Percentiles rank a stretch among this genome's conserved stretches.
phyloP scores from a whole-genome alignment of 139 green algal genomes.

The Chlamydomonas applanata region DNA sequence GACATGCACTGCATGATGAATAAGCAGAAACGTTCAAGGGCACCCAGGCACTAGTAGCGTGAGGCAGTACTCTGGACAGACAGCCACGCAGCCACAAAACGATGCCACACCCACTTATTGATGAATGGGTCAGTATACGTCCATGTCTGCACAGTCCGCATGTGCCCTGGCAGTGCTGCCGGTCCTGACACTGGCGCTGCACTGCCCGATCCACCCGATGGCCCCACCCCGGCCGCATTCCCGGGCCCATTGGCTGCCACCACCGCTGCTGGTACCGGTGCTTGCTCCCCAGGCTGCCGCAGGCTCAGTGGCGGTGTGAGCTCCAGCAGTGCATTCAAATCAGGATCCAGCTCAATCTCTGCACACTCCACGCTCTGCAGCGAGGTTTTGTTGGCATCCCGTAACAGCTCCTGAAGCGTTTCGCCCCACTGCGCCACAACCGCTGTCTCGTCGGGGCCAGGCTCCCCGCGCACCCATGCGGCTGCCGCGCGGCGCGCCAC shows the following conservation, averaged over 20 bases:
- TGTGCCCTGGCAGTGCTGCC: background rate
- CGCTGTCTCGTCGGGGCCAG: background rate
- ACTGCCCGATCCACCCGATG: background rate
- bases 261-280: too few relatives aligned
- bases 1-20: too few relatives aligned
- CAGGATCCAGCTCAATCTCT: background rate
- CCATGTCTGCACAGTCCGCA: constrained; percentile 9
- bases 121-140: constrained; percentile 23
- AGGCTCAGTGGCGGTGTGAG: background rate
- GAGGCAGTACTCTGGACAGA: too few relatives aligned
- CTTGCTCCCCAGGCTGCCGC: too few relatives aligned
- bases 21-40: too few relatives aligned
- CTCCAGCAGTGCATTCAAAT: background rate
- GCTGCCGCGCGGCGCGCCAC: constrained; percentile 6
- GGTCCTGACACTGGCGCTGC: background rate
- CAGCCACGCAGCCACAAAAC: too few relatives aligned
- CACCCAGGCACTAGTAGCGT: too few relatives aligned
- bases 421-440: constrained; percentile 7
- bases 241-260: background rate
- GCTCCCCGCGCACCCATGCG: constrained; percentile 25
- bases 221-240: background rate
- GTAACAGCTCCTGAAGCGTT: constrained; percentile 7
- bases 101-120: background rate
- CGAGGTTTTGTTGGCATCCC: constrained; percentile 15
- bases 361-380: background rate